Evolutionary conservation across 768 basidiomycete species (phyloP).

Genomic region (Trichaptum fuscoviolaceum): DNA sequence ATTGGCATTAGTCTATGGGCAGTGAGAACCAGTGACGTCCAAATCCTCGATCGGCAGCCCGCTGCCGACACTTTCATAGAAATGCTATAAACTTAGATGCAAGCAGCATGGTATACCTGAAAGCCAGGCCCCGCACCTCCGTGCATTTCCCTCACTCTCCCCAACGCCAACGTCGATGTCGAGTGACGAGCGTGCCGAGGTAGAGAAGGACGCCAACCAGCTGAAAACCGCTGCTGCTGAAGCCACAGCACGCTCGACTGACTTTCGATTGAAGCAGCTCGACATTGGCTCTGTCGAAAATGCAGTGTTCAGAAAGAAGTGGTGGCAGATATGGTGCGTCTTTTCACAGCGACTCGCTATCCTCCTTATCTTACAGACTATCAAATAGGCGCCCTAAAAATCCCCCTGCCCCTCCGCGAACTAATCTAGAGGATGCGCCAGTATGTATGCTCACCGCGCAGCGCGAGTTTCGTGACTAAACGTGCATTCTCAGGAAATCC

Average conservation of each 20-base stretch:
- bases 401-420: slow-evolving; percentile 51
- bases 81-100: background rate
- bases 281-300: slow-evolving; percentile 1
- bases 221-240: background rate
- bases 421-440: slow-evolving; percentile 49
- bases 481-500: slow-evolving; percentile 38
- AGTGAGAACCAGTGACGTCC: background rate
- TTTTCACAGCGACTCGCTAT: background rate
- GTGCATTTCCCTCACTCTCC: background rate
- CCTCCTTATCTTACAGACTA: background rate
- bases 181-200: background rate
- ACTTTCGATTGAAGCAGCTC: background rate
- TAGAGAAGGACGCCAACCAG: background rate
- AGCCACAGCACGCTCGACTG: background rate
- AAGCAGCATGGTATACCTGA: background rate
- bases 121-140: background rate
- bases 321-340: slow-evolving; percentile 54
- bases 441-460: slow-evolving; percentile 21
- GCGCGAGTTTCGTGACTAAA: background rate
- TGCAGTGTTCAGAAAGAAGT: slow-evolving; percentile 31
- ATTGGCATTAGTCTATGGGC: background rate
- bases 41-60: background rate
- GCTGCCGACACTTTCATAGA: background rate
- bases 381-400: slow-evolving; percentile 49
- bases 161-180: background rate